Conservation (phyloP, 495 filamentous ascomycete species). For the Penicillium lividum region DNA sequence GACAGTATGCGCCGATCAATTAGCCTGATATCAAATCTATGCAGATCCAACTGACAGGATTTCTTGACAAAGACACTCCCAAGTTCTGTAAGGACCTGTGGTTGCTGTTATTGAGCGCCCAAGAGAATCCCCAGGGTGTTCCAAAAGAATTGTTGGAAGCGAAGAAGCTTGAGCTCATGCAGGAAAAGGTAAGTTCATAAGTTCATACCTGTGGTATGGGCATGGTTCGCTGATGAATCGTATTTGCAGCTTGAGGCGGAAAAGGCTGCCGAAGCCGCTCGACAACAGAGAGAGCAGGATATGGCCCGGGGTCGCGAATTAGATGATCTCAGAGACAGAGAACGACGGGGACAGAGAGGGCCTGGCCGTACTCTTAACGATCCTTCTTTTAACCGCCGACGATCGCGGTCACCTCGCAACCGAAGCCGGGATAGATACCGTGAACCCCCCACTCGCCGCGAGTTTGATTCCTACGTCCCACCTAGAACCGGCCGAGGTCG, state of each 20-base stretch:
- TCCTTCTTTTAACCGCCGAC: constrained; percentile 41
- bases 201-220: constrained; percentile 10
- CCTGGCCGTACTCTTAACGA: constrained; percentile 43
- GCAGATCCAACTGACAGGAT: constrained; percentile 91
- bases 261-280: constrained; percentile 74
- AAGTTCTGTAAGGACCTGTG: constrained; percentile 93
- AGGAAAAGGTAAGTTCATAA: constrained; percentile 77
- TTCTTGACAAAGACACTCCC: constrained; percentile 90
- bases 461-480: constrained; percentile 61
- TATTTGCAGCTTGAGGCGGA: constrained; percentile 72
- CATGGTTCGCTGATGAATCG: not conserved
- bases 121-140: constrained; percentile 83
- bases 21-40: constrained; percentile 94
- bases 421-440: constrained; percentile 55
- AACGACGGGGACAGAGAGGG: constrained; percentile 66
- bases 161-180: constrained; percentile 90
- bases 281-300: constrained; percentile 69
- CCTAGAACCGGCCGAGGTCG: constrained; percentile 37
- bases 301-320: constrained; percentile 57
- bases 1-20: constrained; percentile 7
- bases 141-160: constrained; percentile 93
- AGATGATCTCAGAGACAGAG: constrained; percentile 67
- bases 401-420: constrained; percentile 61
- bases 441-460: constrained; percentile 52
- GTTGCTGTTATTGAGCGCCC: constrained; percentile 86